Conservation (phyloP, 495 filamentous ascomycete species). For the Aspergillus diversus region DNA sequence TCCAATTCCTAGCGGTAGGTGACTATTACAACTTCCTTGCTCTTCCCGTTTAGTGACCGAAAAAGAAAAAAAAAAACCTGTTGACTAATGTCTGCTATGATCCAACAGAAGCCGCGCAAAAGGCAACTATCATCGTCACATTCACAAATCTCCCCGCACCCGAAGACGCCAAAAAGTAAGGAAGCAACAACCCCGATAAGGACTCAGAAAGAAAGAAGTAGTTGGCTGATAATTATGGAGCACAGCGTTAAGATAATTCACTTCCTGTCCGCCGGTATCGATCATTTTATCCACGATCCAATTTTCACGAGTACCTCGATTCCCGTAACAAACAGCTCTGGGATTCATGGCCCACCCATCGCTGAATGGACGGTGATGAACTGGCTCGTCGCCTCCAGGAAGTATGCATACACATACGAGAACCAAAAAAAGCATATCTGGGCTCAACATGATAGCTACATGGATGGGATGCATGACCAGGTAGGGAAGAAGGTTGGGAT, state of each 20-base stretch:
- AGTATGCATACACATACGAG: conserved; percentile 51
- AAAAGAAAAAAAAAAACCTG: no score
- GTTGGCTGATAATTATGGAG: background rate
- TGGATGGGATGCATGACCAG: conserved; percentile 46
- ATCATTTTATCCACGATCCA: conserved; percentile 64
- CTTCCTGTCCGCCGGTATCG: conserved; percentile 72
- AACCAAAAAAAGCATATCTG: conserved; percentile 49
- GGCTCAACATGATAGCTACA: conserved; percentile 26
- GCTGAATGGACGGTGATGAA: conserved; percentile 73
- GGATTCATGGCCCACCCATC: conserved; percentile 83
- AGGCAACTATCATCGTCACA: conserved; percentile 26
- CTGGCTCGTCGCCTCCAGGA: conserved; percentile 57
- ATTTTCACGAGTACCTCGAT: conserved; percentile 67
- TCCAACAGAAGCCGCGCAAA: conserved; percentile 17
- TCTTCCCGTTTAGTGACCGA: no score
- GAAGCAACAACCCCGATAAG: background rate
- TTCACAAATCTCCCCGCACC: conserved; percentile 22
- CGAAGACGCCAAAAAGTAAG: conserved; percentile 29
- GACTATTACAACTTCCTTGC: background rate
- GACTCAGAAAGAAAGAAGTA: background rate
- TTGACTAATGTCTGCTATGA: background rate
- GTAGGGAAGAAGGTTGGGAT: conserved; percentile 68
- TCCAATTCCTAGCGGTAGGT: conserved; percentile 24
- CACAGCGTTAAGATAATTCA: conserved; percentile 72
- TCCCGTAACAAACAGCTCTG: conserved; percentile 70